These are phyloP conservation scores for Malus sieversii DNA, from an alignment of 306 rosid species.

Conservation along the genomic window DNA sequence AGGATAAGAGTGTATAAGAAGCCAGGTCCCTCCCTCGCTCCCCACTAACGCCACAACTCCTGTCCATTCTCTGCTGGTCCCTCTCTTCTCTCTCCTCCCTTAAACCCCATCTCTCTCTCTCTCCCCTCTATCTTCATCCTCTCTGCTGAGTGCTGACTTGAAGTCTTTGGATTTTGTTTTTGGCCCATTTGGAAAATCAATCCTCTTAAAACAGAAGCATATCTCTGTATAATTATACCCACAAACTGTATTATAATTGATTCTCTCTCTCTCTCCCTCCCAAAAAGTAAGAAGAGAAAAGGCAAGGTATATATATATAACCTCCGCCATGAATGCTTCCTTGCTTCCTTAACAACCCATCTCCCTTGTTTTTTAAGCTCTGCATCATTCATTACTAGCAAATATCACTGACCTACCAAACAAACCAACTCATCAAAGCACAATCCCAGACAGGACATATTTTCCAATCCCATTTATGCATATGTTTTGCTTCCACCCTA, in stretches of 20 bases:
- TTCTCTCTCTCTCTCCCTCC: background rate
- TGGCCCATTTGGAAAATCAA: background rate
- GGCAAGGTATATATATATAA: background rate
- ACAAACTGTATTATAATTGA: background rate
- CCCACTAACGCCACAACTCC: background rate
- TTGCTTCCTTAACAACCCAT: slow-evolving; percentile 66
- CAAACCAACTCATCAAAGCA: slow-evolving; percentile 14
- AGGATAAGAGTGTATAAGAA: too few species aligned
- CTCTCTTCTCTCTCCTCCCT: background rate
- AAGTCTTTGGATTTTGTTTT: background rate
- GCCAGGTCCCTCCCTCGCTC: too few species aligned
- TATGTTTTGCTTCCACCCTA: slow-evolving; percentile 23
- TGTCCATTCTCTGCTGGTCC: background rate
- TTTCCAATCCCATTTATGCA: background rate
- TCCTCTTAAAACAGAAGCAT: background rate
- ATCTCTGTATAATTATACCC: background rate
- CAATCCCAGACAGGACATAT: background rate
- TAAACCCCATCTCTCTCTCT: background rate
- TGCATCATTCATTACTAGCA: slow-evolving; percentile 16
- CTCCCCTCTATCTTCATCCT: background rate
- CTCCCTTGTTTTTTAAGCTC: slow-evolving; percentile 3
- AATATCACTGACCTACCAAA: slow-evolving; percentile 45
- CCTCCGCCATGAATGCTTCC: slow-evolving; percentile 56
- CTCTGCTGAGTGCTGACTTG: background rate
- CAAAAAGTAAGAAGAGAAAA: background rate